Conservation (phyloP, 2,329 filamentous ascomycete genomes). For the Domatiomyces catenatus region DNA sequence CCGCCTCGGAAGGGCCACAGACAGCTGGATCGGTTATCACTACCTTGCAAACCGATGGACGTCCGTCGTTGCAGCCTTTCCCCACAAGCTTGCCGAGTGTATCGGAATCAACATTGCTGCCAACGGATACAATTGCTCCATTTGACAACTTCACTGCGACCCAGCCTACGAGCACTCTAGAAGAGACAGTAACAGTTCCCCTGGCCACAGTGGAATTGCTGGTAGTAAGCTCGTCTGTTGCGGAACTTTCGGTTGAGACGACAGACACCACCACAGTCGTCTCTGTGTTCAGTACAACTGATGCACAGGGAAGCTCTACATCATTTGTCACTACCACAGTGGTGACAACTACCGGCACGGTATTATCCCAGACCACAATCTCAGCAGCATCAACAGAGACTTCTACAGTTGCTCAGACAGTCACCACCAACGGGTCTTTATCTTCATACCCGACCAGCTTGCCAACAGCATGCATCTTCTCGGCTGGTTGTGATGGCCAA, state of each 20-base stretch:
- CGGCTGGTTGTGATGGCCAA: conserved; percentile 19
- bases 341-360: conserved; percentile 13
- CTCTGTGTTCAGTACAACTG: conserved; percentile 12
- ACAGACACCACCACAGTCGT: conserved; percentile 10
- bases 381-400: conserved; percentile 11
- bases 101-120: conserved; percentile 13
- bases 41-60: conserved; percentile 15
- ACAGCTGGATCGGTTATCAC: conserved; percentile 15
- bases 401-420: conserved; percentile 10
- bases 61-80: conserved; percentile 15
- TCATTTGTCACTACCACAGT: conserved; percentile 14
- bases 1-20: conserved; percentile 11
- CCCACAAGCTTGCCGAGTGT: conserved; percentile 13
- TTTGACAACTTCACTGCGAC: conserved; percentile 12
- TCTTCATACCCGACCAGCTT: not conserved
- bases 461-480: conserved; percentile 10
- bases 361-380: conserved; percentile 12
- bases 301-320: conserved; percentile 9
- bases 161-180: conserved; percentile 8
- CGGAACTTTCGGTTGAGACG: conserved; percentile 11
- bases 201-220: conserved; percentile 14
- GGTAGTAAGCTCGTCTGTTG: conserved; percentile 10
- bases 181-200: conserved; percentile 15
- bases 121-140: conserved; percentile 10
- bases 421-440: conserved; percentile 3